Evolutionary conservation across 257 asterid genomes (phyloP).

Genomic region (Solanum chmielewskii): DNA sequence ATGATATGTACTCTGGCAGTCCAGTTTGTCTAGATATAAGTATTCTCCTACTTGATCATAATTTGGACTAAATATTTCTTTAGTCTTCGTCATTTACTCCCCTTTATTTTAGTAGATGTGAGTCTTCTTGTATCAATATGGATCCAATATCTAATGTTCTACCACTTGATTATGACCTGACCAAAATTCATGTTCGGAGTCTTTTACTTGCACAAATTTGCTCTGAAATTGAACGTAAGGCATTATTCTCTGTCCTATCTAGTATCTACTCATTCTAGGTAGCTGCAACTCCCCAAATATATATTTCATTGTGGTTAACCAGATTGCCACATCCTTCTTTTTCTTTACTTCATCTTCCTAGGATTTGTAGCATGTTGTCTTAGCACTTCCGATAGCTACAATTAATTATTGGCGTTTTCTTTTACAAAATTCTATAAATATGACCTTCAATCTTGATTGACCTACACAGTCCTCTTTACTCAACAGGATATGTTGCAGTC

Average conservation of each 20-base stretch:
- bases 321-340: not conserved
- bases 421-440: not conserved
- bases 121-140: not conserved
- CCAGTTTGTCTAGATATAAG: not conserved
- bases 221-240: not conserved
- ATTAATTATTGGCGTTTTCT: not conserved
- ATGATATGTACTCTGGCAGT: not conserved
- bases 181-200: not conserved
- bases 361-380: not conserved
- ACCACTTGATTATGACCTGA: not conserved
- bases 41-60: not conserved
- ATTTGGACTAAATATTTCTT: not conserved
- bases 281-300: not conserved
- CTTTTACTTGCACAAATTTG: not conserved
- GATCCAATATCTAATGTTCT: not conserved
- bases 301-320: not conserved
- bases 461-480: slow-evolving; percentile 8
- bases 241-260: not conserved
- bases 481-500: slow-evolving; percentile 13
- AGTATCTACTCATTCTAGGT: not conserved
- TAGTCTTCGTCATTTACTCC: not conserved
- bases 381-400: not conserved
- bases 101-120: not conserved
- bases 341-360: not conserved
- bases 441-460: not conserved